Conservation (phyloP, 306 rosid species). For the Echinosophora koreensis region DNA sequence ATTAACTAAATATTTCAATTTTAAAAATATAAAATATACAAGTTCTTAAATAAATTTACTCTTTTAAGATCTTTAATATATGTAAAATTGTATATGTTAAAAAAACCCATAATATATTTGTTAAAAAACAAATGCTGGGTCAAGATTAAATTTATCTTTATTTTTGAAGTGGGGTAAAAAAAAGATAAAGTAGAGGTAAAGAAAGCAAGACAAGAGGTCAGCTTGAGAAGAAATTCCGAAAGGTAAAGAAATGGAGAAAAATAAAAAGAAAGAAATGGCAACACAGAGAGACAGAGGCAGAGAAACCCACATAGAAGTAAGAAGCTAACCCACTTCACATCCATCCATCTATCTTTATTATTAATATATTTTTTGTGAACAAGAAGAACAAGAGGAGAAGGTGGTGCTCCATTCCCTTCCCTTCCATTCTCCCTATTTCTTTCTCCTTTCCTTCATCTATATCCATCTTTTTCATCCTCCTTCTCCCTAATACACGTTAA, state of each 20-base stretch:
- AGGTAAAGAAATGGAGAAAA: slow-evolving; percentile 56
- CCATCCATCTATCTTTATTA: neutral
- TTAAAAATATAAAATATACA: too few species aligned
- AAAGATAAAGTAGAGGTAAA: slow-evolving; percentile 26
- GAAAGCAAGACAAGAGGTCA: slow-evolving; percentile 46
- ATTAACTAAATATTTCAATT: too few species aligned
- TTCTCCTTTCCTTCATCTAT: neutral
- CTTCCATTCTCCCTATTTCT: slow-evolving; percentile 44
- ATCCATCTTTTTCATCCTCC: neutral
- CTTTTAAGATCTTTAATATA: too few species aligned
- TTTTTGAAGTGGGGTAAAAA: too few species aligned
- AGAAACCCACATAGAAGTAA: slow-evolving; percentile 46
- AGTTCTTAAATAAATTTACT: too few species aligned
- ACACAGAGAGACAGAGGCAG: slow-evolving; percentile 49
- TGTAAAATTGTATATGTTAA: too few species aligned
- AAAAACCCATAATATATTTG: too few species aligned
- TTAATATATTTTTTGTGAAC: slow-evolving; percentile 43
- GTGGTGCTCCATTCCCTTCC: slow-evolving; percentile 45
- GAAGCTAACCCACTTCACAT: slow-evolving; percentile 7
- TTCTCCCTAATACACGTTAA: neutral
- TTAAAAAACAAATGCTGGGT: too few species aligned
- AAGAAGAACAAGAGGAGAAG: slow-evolving; percentile 59
- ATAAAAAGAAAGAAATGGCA: slow-evolving; percentile 33
- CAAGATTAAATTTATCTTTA: neutral
- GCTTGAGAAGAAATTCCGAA: slow-evolving; percentile 39